Percentiles rank a stretch among this genome's conserved stretches.
Conservation (phyloP, 331 rosid genomes). For the Quercus tomentella region DNA sequence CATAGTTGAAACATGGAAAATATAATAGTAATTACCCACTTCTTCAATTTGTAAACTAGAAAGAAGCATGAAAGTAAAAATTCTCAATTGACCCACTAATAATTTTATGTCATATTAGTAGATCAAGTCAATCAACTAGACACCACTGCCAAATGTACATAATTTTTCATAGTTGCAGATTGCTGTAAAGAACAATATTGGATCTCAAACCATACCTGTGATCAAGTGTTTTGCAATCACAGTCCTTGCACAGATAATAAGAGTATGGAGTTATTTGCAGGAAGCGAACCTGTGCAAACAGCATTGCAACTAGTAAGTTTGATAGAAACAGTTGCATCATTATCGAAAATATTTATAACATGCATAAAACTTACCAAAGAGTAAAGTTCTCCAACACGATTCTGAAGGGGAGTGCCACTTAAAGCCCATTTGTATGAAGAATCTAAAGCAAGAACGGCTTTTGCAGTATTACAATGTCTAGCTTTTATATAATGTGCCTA, state of each 20-base stretch:
- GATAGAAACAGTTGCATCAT: conserved; percentile 10
- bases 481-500: conserved; percentile 87
- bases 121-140: neutral
- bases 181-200: conserved; percentile 9
- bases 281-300: conserved; percentile 67
- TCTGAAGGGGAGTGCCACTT: conserved; percentile 94
- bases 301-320: conserved; percentile 23
- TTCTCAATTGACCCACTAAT: neutral
- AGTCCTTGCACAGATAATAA: conserved; percentile 82
- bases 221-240: conserved; percentile 87
- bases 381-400: conserved; percentile 84
- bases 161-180: neutral
- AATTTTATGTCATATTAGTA: neutral
- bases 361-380: conserved; percentile 56
- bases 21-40: neutral
- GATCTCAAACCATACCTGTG: conserved; percentile 52
- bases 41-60: neutral
- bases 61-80: neutral
- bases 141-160: neutral
- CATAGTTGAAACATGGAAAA: neutral
- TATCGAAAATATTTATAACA: neutral
- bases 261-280: conserved; percentile 82
- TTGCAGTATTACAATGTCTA: conserved; percentile 68
- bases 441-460: conserved; percentile 78
- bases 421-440: conserved; percentile 90